phyloP scores from a whole-genome alignment of 345 rosid species.

The Boechera divaricarpa region DNA sequence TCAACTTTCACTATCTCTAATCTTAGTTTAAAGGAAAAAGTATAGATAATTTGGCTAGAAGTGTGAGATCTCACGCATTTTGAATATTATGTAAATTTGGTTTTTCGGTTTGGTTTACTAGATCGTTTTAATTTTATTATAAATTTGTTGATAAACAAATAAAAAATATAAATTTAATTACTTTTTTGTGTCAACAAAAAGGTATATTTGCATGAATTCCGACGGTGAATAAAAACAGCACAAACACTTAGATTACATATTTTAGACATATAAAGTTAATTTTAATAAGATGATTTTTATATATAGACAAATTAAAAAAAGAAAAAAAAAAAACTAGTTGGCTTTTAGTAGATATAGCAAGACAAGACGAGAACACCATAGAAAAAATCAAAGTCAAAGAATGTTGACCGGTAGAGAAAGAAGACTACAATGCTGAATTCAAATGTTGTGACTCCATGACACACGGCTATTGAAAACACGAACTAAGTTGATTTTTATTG shows the following conservation, averaged over 20 bases:
- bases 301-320: not conserved
- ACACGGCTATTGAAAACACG: not conserved
- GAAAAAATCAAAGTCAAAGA: constrained; percentile 32
- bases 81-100: too few relatives aligned
- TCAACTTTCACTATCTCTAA: constrained; percentile 25
- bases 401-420: constrained; percentile 34
- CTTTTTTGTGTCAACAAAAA: not conserved
- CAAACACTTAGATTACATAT: not conserved
- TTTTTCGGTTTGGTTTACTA: too few relatives aligned
- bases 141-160: too few relatives aligned
- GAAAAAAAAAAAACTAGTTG: not conserved
- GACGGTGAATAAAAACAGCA: too few relatives aligned
- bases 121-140: too few relatives aligned
- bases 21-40: not conserved
- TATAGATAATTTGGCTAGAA: too few relatives aligned
- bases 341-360: not conserved
- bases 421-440: constrained; percentile 25
- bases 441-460: constrained; percentile 32
- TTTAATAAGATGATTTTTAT: not conserved
- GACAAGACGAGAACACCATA: constrained; percentile 6
- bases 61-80: too few relatives aligned
- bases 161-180: too few relatives aligned
- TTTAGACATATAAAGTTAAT: not conserved
- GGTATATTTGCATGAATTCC: not conserved
- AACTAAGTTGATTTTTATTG: not conserved